Base-by-base conservation (phyloP, 495 filamentous ascomycete species). In the Jackrogersella minutella region DNA sequence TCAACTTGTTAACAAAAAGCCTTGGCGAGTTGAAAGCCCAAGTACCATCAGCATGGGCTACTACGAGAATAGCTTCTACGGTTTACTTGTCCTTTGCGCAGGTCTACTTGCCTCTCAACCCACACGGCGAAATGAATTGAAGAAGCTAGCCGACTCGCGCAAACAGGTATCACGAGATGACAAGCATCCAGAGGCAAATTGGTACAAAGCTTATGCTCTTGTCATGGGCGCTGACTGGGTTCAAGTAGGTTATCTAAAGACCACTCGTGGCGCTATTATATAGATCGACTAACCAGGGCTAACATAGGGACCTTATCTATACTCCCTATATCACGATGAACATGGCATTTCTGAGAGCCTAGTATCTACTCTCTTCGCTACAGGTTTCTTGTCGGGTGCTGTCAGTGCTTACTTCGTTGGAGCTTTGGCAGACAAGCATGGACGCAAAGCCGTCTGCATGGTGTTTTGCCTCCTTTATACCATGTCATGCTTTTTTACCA, bases 141-240 rank as follows among this genome's bases (percentile, higher is more conserved):
- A 72, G 28, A 62, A 66, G 40, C 17, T 44, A 13, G 37, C 39
- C 26, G 56, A 66, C 3, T 26, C 51, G 26, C 57, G 34, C 22
- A 62, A 65, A 44, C 60, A 37, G 7, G 10, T 36, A 3, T 33
- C 51, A 13, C 43, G 52, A 31, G 56, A 64, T 14, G 65, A 69
- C 16, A 33, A 31, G 14, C 71, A 74, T 43, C 71, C 71, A 14
- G 71, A 74, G 63, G 16, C 24, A 2, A 17, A 58, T 9, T 74
- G 71, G 71, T 74, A 74, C 33, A 58, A 69, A 37, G 82, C 81
- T 7, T 86, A 85, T 55, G 75, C 73, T 26, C 80, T 86, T 6
- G 76, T 79, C 11, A 79, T 79, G 77, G 77, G 76, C 60, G 78
- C 84, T n/a, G 83, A 87, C 66, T 85, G 83, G 82, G 75, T 85